Base-by-base conservation (phyloP, 225 moss, liverwort and hornwort species). In the Pseudoscleropodium purum region DNA sequence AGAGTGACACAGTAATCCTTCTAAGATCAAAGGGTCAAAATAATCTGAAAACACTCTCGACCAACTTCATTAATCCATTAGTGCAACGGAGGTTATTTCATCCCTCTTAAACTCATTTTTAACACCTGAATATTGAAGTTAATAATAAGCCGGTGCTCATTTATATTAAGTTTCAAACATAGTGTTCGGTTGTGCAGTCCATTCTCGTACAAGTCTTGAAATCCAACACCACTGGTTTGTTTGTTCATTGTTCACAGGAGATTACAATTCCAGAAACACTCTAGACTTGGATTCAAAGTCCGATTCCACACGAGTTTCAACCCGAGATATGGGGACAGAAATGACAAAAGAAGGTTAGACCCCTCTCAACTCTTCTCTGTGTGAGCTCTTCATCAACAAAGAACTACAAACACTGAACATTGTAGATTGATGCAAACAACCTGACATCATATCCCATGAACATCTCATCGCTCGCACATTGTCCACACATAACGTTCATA, bases 291-390 rank as follows among this genome's bases (percentile, higher is more conserved):
- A 67, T 83, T 57, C 49, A 4, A 76, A 83, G 67, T 25, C 77
- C 27, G n/a, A 61, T 24, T 23, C 20, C 41, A 23, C 54, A 29
- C 59, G 47, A 33, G 92, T 92, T 66, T 94, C 92, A 15, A 95
- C 92, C 59, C 90, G 92, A 82, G 96, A 97, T 61, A 94, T 92
- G 93, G 96, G 95, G 13, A 66, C 39, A 31, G 29, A 8, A 51
- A 79, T 56, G 66, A 64, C 66, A 8, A 11, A 65, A 79, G 33
- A 66, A 33, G 87, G 79, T 87, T 24, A 12, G 41, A 79, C 2
- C 15, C 15, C 5, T 13, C 18, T 13, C 18, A 45, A 54, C 11
- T 39, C 56, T 79, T 31, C n/a, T 51, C 52, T 51, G 52, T 16
- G 2, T 47, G 20, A 49, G 29, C 29, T 4, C 14, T 37, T 39